Evolutionary conservation across 495 filamentous ascomycete genomes (phyloP).

Genomic region (Staphylotrichum tortipilum): DNA sequence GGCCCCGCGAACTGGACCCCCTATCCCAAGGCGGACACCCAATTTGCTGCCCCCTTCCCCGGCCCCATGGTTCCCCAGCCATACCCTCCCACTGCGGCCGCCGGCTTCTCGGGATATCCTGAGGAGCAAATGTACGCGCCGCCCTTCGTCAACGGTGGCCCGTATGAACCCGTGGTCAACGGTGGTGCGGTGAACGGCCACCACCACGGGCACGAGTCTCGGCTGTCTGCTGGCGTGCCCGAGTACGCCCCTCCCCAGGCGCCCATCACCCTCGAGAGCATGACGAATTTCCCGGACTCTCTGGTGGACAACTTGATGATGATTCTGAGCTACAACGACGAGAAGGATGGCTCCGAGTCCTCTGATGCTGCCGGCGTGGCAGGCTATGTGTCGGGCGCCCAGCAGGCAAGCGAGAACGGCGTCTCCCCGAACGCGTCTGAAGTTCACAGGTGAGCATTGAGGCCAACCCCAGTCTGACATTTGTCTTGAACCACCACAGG

Average conservation of each 20-base stretch:
- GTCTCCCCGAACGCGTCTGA: neutral
- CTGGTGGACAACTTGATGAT: slow-evolving; percentile 40
- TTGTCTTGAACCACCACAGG: neutral
- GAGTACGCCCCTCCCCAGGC: slow-evolving; percentile 59
- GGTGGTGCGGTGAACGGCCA: slow-evolving; percentile 40
- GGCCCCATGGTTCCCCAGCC: slow-evolving; percentile 6
- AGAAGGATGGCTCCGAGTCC: slow-evolving; percentile 8
- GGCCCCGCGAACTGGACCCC: slow-evolving; percentile 26
- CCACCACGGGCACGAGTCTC: slow-evolving; percentile 39
- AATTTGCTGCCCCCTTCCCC: slow-evolving; percentile 11
- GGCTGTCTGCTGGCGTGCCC: slow-evolving; percentile 64
- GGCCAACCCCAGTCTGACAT: too few relatives aligned
- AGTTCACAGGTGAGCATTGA: neutral
- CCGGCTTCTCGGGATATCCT: slow-evolving; percentile 12
- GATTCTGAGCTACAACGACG: slow-evolving; percentile 12
- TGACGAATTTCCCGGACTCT: slow-evolving; percentile 45
- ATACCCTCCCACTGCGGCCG: slow-evolving; percentile 4
- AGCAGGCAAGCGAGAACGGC: slow-evolving; percentile 2
- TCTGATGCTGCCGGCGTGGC: slow-evolving; percentile 11
- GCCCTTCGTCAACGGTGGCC: slow-evolving; percentile 28
- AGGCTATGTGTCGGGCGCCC: slow-evolving; percentile 9
- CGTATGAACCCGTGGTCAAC: slow-evolving; percentile 27
- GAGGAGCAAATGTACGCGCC: slow-evolving; percentile 20
- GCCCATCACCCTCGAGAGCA: slow-evolving; percentile 35
- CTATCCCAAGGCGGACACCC: neutral